Evolutionary conservation across 1,284 basidiomycete species (phyloP).

Genomic region (Thelephora terrestris): DNA sequence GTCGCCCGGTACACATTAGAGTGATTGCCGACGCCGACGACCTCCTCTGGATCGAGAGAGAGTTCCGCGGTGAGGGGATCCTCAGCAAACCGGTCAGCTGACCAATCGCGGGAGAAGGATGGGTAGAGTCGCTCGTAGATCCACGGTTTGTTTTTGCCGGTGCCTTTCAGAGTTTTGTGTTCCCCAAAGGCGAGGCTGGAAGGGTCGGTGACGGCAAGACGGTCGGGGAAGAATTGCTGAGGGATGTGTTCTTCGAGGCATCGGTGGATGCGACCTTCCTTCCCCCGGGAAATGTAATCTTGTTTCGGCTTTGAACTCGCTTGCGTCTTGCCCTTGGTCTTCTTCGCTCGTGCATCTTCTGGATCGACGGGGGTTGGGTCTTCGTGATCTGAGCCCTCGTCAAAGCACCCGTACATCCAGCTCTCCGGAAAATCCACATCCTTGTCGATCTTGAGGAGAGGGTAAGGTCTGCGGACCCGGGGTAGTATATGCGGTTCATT

Average conservation of each 20-base stretch:
- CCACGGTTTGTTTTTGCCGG: conserved; percentile 1
- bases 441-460: conserved; percentile 14
- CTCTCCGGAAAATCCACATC: background rate
- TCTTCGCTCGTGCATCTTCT: conserved; percentile 1
- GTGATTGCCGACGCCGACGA: conserved; percentile 25
- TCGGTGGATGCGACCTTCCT: conserved; percentile 6
- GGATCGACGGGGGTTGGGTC: background rate
- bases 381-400: conserved; percentile 10
- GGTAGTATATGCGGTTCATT: conserved; percentile 13
- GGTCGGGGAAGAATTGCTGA: conserved; percentile 21
- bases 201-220: conserved; percentile 22
- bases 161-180: background rate
- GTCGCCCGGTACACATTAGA: conserved; percentile 23
- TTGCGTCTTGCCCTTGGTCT: background rate
- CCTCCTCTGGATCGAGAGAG: conserved; percentile 18
- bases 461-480: conserved; percentile 16
- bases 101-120: conserved; percentile 2
- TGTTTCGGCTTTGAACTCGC: background rate
- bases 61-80: conserved; percentile 14
- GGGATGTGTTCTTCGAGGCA: conserved; percentile 27
- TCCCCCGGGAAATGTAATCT: background rate
- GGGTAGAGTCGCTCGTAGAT: conserved; percentile 19
- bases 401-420: background rate
- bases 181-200: conserved; percentile 5
- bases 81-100: background rate